A percentile compares a stretch with the other conserved stretches of the same genome.
phyloP scores from a whole-genome alignment of 768 basidiomycete species.

The Pisolithus sp. region DNA sequence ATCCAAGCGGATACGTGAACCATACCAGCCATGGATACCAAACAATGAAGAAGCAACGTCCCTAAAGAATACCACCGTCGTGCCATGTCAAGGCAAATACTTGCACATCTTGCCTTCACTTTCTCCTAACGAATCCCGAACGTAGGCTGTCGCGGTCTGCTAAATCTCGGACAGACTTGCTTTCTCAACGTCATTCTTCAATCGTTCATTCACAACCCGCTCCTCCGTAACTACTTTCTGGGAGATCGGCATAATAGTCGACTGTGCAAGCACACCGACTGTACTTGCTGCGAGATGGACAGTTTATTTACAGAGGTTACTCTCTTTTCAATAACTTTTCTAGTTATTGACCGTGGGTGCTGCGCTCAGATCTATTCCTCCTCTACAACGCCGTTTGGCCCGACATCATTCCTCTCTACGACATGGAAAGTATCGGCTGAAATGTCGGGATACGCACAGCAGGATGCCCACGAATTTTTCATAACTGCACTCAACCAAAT shows the following conservation, averaged over 20 bases:
- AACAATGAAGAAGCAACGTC: slow-evolving; percentile 33
- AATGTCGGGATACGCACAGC: slow-evolving; percentile 87
- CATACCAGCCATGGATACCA: slow-evolving; percentile 47
- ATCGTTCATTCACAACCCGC: slow-evolving; percentile 82
- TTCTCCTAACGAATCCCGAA: not conserved
- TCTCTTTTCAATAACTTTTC: not conserved
- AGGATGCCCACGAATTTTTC: slow-evolving; percentile 89
- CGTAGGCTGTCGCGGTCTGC: slow-evolving; percentile 71
- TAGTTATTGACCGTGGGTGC: not conserved
- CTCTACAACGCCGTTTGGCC: slow-evolving; percentile 63
- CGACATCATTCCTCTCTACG: slow-evolving; percentile 73
- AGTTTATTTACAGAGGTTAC: slow-evolving; percentile 67
- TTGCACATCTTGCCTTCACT: not conserved
- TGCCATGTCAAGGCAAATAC: slow-evolving; percentile 68
- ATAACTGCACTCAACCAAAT: slow-evolving; percentile 82
- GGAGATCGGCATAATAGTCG: slow-evolving; percentile 81
- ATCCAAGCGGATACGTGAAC: slow-evolving; percentile 36
- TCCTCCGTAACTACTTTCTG: slow-evolving; percentile 84
- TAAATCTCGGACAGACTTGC: slow-evolving; percentile 90
- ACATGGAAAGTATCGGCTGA: slow-evolving; percentile 79
- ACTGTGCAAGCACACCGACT: slow-evolving; percentile 63
- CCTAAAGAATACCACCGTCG: slow-evolving; percentile 42
- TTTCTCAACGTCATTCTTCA: slow-evolving; percentile 92
- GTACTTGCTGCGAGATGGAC: slow-evolving; percentile 94
- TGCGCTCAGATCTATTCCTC: not conserved